Conservation (phyloP, 2,329 filamentous ascomycete genomes). For the Phialocephala sp. region DNA sequence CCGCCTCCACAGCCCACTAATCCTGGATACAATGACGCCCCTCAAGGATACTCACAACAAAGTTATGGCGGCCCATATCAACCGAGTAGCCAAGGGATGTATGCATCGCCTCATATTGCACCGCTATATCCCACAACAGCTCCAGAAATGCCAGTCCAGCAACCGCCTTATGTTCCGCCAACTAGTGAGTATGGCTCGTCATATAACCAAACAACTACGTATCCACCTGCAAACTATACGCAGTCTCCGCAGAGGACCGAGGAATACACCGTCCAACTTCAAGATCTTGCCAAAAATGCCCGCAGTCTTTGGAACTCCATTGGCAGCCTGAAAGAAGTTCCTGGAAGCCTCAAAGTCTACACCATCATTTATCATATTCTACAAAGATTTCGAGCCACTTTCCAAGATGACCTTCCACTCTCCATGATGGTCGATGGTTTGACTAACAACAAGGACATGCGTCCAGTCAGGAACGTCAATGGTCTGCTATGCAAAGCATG, state of each 20-base stretch:
- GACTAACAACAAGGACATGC: conserved; percentile 62
- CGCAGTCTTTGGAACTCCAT: conserved; percentile 68
- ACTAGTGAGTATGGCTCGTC: conserved; percentile 30
- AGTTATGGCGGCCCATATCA: conserved; percentile 36
- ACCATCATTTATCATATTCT: conserved; percentile 68
- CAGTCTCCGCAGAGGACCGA: conserved; percentile 45
- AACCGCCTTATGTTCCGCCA: conserved; percentile 31
- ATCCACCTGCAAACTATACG: conserved; percentile 36
- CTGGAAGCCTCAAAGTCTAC: conserved; percentile 65
- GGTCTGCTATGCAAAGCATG: conserved; percentile 62
- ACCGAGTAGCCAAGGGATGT: conserved; percentile 29
- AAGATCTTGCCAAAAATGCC: conserved; percentile 59
- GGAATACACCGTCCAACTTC: conserved; percentile 54
- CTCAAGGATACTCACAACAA: conserved; percentile 38
- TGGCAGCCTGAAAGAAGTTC: conserved; percentile 63
- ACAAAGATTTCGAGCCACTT: conserved; percentile 61
- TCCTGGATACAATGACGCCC: conserved; percentile 33
- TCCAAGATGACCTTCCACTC: conserved; percentile 61
- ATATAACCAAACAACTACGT: conserved; percentile 36
- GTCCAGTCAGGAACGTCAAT: conserved; percentile 59
- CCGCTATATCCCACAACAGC: conserved; percentile 31
- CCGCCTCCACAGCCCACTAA: conserved; percentile 31
- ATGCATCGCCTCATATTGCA: conserved; percentile 28
- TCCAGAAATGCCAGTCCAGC: conserved; percentile 29
- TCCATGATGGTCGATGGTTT: conserved; percentile 64